A percentile compares a stretch with the other conserved stretches of the same genome.
Conservation (phyloP, 2,329 filamentous ascomycete species). For the Colletotrichum endophyticum region DNA sequence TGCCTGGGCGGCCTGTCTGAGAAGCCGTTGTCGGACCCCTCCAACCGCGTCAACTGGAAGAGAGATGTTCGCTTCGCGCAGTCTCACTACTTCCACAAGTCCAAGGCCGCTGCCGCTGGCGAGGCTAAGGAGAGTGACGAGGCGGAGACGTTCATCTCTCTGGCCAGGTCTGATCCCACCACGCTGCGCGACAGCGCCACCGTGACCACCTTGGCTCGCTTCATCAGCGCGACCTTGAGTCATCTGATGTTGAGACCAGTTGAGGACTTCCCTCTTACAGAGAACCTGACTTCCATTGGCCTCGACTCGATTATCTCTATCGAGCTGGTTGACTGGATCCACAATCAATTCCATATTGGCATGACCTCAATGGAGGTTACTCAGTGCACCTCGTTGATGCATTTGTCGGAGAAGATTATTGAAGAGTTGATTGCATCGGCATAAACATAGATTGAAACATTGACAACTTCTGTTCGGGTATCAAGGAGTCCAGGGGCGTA, state of each 20-base stretch:
- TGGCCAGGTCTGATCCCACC: not conserved
- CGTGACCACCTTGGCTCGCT: not conserved
- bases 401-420: not conserved
- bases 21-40: not conserved
- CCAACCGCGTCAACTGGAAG: slow-evolving; percentile 11
- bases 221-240: slow-evolving; percentile 2
- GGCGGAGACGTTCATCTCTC: not conserved
- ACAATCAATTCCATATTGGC: slow-evolving; percentile 3
- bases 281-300: not conserved
- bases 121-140: not conserved
- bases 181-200: not conserved
- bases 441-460: not conserved
- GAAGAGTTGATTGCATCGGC: not conserved
- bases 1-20: not conserved
- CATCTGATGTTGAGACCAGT: not conserved
- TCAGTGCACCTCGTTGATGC: not conserved
- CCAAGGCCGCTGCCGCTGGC: not conserved
- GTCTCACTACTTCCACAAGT: slow-evolving; percentile 4
- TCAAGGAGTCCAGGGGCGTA: accelerated
- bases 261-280: not conserved
- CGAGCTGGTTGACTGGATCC: slow-evolving; percentile 15
- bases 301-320: slow-evolving; percentile 11
- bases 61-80: not conserved
- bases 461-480: not conserved
- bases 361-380: slow-evolving; percentile 6